These are phyloP conservation scores for Solanum ahanhuiri DNA, from an alignment of 257 asterid genomes.

Conservation along the genomic window DNA sequence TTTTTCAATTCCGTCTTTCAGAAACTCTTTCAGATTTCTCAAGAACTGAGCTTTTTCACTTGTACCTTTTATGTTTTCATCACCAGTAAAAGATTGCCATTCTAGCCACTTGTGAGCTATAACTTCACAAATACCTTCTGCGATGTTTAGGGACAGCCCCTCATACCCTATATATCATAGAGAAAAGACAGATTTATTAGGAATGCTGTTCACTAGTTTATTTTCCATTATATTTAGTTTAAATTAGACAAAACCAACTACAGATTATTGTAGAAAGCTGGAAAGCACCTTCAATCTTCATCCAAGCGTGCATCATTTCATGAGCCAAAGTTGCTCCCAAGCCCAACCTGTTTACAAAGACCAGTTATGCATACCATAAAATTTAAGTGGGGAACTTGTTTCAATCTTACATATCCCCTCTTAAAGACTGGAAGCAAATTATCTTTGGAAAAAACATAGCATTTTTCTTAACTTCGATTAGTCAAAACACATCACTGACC, in stretches of 20 bases:
- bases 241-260: not conserved
- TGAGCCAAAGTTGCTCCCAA: constrained; percentile 5
- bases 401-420: not conserved
- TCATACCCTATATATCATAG: too few relatives aligned
- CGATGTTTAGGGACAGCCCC: too few relatives aligned
- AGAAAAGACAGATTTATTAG: too few relatives aligned
- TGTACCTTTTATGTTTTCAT: too few relatives aligned
- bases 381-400: not conserved
- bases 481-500: not conserved
- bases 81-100: too few relatives aligned
- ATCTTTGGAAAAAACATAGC: not conserved
- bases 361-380: not conserved
- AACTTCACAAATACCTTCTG: too few relatives aligned
- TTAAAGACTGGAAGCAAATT: not conserved
- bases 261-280: not conserved
- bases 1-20: too few relatives aligned
- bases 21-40: too few relatives aligned
- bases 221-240: not conserved
- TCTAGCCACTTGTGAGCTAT: too few relatives aligned
- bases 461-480: not conserved
- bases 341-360: not conserved
- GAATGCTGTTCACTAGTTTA: not conserved
- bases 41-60: too few relatives aligned
- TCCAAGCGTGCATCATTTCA: constrained; percentile 5
- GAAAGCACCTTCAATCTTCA: not conserved